Conservation (phyloP, 2,329 filamentous ascomycete species). For the Diaporthe vaccinii region DNA sequence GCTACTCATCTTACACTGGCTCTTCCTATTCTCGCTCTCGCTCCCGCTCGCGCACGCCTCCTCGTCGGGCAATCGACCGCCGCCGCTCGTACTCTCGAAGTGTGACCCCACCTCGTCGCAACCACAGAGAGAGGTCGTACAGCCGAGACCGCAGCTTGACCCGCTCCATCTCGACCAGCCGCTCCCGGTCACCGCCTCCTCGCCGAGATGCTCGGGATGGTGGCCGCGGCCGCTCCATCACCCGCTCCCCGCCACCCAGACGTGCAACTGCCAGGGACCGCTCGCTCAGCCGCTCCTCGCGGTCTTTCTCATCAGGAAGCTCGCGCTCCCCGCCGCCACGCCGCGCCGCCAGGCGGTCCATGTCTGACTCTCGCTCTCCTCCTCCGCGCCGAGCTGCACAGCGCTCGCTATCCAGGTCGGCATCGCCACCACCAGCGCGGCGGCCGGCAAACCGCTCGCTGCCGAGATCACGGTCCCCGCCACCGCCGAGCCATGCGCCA, state of each 20-base stretch:
- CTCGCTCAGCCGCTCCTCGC: slow-evolving; percentile 39
- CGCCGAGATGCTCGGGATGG: slow-evolving; percentile 35
- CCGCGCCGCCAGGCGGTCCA: slow-evolving; percentile 26
- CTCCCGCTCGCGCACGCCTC: slow-evolving; percentile 60
- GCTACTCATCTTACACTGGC: slow-evolving; percentile 81
- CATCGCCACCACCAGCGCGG: slow-evolving; percentile 34
- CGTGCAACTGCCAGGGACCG: slow-evolving; percentile 31
- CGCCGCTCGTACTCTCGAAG: slow-evolving; percentile 52
- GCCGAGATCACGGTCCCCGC: slow-evolving; percentile 33
- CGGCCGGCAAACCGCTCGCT: slow-evolving; percentile 15
- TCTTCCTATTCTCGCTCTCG: slow-evolving; percentile 70
- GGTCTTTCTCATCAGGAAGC: slow-evolving; percentile 38
- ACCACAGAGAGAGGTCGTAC: slow-evolving; percentile 39
- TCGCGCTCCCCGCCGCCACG: slow-evolving; percentile 39
- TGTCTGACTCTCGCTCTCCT: slow-evolving; percentile 38
- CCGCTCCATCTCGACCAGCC: slow-evolving; percentile 53
- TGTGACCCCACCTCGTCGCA: slow-evolving; percentile 46
- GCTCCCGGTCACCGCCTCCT: slow-evolving; percentile 42
- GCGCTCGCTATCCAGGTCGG: slow-evolving; percentile 32
- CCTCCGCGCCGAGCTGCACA: slow-evolving; percentile 34
- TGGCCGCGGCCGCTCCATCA: slow-evolving; percentile 37
- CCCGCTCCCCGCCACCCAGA: slow-evolving; percentile 36
- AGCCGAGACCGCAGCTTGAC: slow-evolving; percentile 49
- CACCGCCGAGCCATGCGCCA: slow-evolving; percentile 16
- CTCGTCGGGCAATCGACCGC: slow-evolving; percentile 52